Evolutionary conservation across 371 early-diverging fungal genomes (phyloP).

Genomic region (Capniomyces stellatus): DNA sequence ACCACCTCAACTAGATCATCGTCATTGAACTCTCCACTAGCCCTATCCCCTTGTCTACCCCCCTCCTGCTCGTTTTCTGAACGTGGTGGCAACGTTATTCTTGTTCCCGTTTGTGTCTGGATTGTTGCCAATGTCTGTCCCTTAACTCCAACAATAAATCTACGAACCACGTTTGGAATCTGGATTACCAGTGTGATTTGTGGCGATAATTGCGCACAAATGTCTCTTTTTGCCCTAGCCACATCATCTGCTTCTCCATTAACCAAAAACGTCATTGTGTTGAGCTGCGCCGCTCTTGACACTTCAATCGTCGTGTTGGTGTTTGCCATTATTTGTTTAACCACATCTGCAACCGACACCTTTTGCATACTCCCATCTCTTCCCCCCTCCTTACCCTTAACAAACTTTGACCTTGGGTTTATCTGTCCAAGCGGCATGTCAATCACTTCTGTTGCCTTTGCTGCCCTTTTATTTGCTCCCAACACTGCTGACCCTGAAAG

Average conservation of each 20-base stretch:
- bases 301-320: constrained; percentile 71
- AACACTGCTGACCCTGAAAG: constrained; percentile 8
- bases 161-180: constrained; percentile 63
- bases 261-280: constrained; percentile 68
- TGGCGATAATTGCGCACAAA: constrained; percentile 49
- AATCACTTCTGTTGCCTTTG: constrained; percentile 32
- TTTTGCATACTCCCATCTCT: constrained; percentile 30
- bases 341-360: constrained; percentile 39
- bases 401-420: constrained; percentile 8
- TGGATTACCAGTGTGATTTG: constrained; percentile 47
- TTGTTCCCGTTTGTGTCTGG: constrained; percentile 53
- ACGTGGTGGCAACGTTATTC: constrained; percentile 51
- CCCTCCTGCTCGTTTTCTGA: constrained; percentile 23
- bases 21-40: constrained; percentile 23
- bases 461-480: constrained; percentile 8
- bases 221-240: constrained; percentile 57
- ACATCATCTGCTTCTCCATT: constrained; percentile 62
- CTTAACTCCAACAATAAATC: constrained; percentile 68
- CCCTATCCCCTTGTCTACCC: constrained; percentile 28
- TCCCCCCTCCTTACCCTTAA: constrained; percentile 8
- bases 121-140: constrained; percentile 62
- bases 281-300: constrained; percentile 52
- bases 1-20: constrained; percentile 31
- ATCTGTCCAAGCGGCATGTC: constrained; percentile 41
- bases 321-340: constrained; percentile 45